Evolutionary conservation across 2,329 filamentous ascomycete species (phyloP), one percentile per base, ranked within the genome.

Genomic region (Trichophyton benhamiae): DNA sequence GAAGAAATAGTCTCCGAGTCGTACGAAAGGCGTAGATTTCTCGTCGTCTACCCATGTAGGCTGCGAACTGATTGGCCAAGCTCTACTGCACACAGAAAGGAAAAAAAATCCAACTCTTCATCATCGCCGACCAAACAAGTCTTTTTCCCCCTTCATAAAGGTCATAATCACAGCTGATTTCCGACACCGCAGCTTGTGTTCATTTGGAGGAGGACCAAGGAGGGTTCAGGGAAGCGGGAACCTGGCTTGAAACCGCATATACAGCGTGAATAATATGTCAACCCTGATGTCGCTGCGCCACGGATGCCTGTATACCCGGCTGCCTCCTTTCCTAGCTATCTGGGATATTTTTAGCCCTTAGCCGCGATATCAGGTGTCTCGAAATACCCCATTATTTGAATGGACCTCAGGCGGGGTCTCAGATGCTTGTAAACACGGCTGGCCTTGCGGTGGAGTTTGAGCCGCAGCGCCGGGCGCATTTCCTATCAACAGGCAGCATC

Each of bases 341-440:
- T 53, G 25, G 22, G 30, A 53, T 53, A 53, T 53, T 53, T 53
- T 53, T 53, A 53, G 49, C 49, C 49, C 13, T 53, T 53, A 53
- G 49, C 49, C 49, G 49, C 49, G 49, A 53, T 53, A 53, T 53
- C 49, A 33, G 11, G 30, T 53, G 27, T 53, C 22, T 53, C 33
- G 15, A 30, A 33, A 33, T 53, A 53, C 22, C 49, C 8, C 11
- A 30, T 30, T 30, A 30, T 44, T 25, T 25, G 6, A 53, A 25
- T 11, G 15, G 22, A 53, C 22, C 27, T 53, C 5, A 33, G 25
- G 49, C 22, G 49, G 22, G 46, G 49, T 33, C 15, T 53, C 25
- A 11, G 13, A 33, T 15, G 49, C 22, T 53, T 53, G 49, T 53
- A 53, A 53, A 53, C 49, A 53, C 22, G 8, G 9, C 49, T 53